A percentile compares a stretch with the other conserved stretches of the same genome.
Evolutionary conservation across 2,329 filamentous ascomycete species (phyloP).

Genomic region (Ophiostoma himal-ulmi): DNA sequence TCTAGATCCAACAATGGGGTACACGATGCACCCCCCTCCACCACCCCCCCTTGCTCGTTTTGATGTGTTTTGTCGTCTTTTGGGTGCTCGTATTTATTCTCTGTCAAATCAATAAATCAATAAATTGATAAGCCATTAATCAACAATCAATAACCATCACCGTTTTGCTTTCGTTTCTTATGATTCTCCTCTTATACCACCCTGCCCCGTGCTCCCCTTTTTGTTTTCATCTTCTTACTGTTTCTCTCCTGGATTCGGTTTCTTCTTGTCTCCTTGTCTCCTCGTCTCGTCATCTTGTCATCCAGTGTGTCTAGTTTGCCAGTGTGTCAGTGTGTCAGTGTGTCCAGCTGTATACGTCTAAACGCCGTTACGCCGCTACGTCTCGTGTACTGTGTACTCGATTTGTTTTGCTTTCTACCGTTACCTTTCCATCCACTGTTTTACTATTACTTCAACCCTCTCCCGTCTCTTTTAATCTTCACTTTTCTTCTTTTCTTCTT

Average conservation of each 20-base stretch:
- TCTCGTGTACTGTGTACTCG: constrained; percentile 4
- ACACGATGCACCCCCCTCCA: constrained; percentile 8
- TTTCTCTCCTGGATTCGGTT: neutral
- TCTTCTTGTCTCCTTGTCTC: neutral
- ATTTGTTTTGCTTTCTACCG: neutral
- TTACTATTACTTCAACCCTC: neutral
- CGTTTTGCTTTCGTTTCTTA: constrained; percentile 1
- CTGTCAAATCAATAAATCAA: too few relatives aligned
- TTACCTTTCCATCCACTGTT: neutral
- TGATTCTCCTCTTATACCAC: neutral
- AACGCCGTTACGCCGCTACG: neutral
- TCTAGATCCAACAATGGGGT: constrained; percentile 1
- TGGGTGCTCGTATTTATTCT: too few relatives aligned
- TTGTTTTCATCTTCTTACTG: constrained; percentile 7
- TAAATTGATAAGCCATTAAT: neutral
- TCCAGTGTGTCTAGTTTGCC: neutral
- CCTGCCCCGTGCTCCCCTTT: constrained; percentile 11
- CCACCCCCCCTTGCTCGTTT: constrained; percentile 12
- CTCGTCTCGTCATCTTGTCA: neutral
- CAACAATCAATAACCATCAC: neutral
- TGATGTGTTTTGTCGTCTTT: neutral
- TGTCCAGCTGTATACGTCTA: neutral
- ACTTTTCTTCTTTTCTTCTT: neutral
- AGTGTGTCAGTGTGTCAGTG: neutral
- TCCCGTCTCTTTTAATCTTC: neutral